Conservation (phyloP, 306 rosid genomes). For the Neltuma alba region DNA sequence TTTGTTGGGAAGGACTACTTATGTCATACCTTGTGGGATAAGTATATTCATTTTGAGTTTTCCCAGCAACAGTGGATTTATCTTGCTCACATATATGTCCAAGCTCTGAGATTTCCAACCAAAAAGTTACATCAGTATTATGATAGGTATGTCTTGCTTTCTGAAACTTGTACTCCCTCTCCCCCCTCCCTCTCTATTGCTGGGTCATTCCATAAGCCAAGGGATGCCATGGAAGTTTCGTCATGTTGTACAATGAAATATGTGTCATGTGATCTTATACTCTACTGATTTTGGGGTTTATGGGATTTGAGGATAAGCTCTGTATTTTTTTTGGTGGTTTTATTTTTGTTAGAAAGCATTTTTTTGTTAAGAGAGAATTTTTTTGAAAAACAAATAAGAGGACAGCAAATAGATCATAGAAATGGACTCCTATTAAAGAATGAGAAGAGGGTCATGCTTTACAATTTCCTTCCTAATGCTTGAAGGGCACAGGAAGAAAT, state of each 20-base stretch:
- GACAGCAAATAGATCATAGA: not conserved
- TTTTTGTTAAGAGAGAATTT: not conserved
- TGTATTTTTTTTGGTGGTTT: not conserved
- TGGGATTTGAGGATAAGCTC: not conserved
- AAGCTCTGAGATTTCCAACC: slow-evolving; percentile 82
- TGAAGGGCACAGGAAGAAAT: not conserved
- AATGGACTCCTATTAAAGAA: not conserved
- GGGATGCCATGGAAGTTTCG: not conserved
- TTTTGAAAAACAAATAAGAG: not conserved
- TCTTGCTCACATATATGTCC: slow-evolving; percentile 75
- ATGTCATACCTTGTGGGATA: slow-evolving; percentile 85
- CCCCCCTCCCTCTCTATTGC: not conserved
- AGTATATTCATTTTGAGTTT: slow-evolving; percentile 78
- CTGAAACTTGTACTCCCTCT: not conserved
- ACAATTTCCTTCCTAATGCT: not conserved
- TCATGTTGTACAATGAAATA: not conserved
- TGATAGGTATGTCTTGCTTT: slow-evolving; percentile 54
- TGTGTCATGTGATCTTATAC: not conserved
- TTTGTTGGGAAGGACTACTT: slow-evolving; percentile 86
- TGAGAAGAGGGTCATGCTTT: not conserved
- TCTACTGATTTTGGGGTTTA: not conserved
- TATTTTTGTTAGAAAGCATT: not conserved
- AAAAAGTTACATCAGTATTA: slow-evolving; percentile 73
- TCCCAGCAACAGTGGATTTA: slow-evolving; percentile 79
- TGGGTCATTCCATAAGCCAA: not conserved